Base-by-base conservation (phyloP, 306 rosid genomes). In the Echinosophora koreensis region DNA sequence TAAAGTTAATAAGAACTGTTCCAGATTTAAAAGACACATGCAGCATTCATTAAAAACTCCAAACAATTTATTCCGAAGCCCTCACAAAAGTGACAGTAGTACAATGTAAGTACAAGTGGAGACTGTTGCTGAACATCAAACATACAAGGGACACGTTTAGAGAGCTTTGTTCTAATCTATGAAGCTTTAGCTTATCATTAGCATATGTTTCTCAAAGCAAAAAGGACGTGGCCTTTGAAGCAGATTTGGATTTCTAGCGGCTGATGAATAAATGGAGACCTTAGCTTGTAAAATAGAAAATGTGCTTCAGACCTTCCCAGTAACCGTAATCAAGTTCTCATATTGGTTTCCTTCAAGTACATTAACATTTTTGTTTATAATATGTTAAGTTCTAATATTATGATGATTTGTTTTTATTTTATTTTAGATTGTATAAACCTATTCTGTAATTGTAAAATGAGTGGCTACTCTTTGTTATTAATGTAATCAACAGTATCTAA, bases 401-500 rank as follows among this genome's bases (percentile, higher is more conserved):
- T 34, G 70, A 56, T 46, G 27, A 4, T 69, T 30, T 18, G 8
- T 9, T 41, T 16, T 57, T n/a, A n/a, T n/a, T n/a, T 61, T 7
- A 41, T 60, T 64, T 72, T 38, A 34, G 28, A 63, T 66, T 76
- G 15, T 71, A 52, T 58, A 64, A 84, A 28, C 15, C 74, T 67
- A 13, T 66, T 50, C 22, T 56, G 10, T 61, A 41, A 12, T 74
- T 57, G 61, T 59, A 46, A 84, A 67, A 67, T n/a, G 13, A 6
- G 63, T 77, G 66, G 6, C 69, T 49, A 50, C 28, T 54, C 17
- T 62, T 28, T 44, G 73, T 27, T 82, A n/a, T 77, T 44, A 46
- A 17, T 65, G 66, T 49, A 51, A 66, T 49, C 72, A 67, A 77
- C 27, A 44, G 16, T 58, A 38, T 77, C 75, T 83, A 57, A 85